Percentiles rank a stretch among this genome's conserved stretches.
Evolutionary conservation across 495 filamentous ascomycete genomes (phyloP).

Genomic region (Penicillium fimorum): DNA sequence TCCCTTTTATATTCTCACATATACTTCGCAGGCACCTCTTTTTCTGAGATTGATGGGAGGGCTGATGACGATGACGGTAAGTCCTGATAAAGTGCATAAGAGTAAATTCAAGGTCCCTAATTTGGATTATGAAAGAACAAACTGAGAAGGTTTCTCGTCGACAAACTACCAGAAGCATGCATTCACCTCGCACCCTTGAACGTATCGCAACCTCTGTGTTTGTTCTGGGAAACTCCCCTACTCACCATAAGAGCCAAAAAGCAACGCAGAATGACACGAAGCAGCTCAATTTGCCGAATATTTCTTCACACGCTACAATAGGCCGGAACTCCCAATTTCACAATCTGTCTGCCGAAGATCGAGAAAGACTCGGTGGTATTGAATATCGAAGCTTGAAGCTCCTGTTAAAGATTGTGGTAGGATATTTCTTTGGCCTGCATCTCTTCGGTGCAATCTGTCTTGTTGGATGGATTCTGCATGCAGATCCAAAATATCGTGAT

Average conservation of each 20-base stretch:
- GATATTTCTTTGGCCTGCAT: slow-evolving; percentile 67
- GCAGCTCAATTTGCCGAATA: slow-evolving; percentile 23
- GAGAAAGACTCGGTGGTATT: slow-evolving; percentile 60
- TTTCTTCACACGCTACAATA: slow-evolving; percentile 53
- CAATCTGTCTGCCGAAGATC: slow-evolving; percentile 59
- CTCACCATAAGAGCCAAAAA: background rate
- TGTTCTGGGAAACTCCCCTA: background rate
- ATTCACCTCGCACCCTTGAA: slow-evolving; percentile 12
- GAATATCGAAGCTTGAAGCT: slow-evolving; percentile 62
- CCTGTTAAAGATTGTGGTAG: slow-evolving; percentile 52
- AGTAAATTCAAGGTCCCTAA: background rate
- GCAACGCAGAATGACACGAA: slow-evolving; percentile 8
- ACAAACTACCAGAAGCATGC: slow-evolving; percentile 10
- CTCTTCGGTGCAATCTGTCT: slow-evolving; percentile 61
- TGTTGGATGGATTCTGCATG: slow-evolving; percentile 66
- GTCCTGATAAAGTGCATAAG: background rate
- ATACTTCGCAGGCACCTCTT: slow-evolving; percentile 15
- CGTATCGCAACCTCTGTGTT: slow-evolving; percentile 4
- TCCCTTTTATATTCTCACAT: slow-evolving; percentile 1
- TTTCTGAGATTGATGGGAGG: slow-evolving; percentile 20
- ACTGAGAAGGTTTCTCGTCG: slow-evolving; percentile 3
- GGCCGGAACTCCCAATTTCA: slow-evolving; percentile 79
- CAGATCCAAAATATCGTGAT: slow-evolving; percentile 49
- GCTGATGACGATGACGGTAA: slow-evolving; percentile 17
- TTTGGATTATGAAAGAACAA: slow-evolving; percentile 1